Percentiles rank a stretch among this genome's conserved stretches.
Conservation (phyloP, 2,329 filamentous ascomycete genomes). For the Dothistroma pini region DNA sequence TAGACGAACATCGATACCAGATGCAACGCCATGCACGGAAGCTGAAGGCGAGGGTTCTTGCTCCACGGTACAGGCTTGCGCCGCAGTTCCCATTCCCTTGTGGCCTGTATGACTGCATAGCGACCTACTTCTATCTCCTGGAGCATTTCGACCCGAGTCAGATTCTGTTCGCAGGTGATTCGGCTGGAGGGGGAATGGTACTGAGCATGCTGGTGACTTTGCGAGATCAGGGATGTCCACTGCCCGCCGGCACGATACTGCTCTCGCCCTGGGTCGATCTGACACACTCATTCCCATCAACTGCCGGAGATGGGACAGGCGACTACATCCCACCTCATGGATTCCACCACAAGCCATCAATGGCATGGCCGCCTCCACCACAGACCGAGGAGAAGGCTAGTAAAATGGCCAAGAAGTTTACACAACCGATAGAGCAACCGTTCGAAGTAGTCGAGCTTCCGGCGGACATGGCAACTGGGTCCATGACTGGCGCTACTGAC, state of each 20-base stretch:
- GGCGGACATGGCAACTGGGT: constrained; percentile 16
- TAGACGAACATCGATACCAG: constrained; percentile 97
- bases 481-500: constrained; percentile 14
- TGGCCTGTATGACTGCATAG: constrained; percentile 82
- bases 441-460: constrained; percentile 31
- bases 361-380: constrained; percentile 89
- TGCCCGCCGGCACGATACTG: constrained; percentile 85
- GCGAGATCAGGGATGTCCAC: constrained; percentile 74
- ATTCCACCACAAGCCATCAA: constrained; percentile 85
- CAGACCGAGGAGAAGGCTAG: constrained; percentile 57
- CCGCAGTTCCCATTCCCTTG: constrained; percentile 97
- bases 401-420: constrained; percentile 18
- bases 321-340: constrained; percentile 88
- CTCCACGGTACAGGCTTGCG: constrained; percentile 77
- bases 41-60: constrained; percentile 83
- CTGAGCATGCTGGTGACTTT: constrained; percentile 73
- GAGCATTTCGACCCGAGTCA: constrained; percentile 71
- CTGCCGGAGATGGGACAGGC: constrained; percentile 65
- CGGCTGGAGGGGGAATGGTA: constrained; percentile 88
- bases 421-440: constrained; percentile 24
- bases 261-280: constrained; percentile 96
- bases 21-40: constrained; percentile 94
- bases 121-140: constrained; percentile 80
- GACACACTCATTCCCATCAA: constrained; percentile 90
- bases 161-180: constrained; percentile 87